phyloP scores from a whole-genome alignment of 1,284 basidiomycete genomes.

The Microbotryum saponariae region DNA sequence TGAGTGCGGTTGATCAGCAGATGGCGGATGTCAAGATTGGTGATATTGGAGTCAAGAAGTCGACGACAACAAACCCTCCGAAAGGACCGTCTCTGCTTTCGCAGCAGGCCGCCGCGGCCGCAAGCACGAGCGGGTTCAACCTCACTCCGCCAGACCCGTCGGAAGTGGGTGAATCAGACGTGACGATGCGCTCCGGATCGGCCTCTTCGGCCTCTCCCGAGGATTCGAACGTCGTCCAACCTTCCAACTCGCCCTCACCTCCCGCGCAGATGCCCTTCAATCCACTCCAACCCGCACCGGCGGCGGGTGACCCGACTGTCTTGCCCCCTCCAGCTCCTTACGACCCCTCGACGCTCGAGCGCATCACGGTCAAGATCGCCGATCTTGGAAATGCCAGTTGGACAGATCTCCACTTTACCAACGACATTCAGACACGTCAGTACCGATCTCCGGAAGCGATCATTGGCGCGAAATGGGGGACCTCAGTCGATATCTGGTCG shows the following conservation, averaged over 20 bases:
- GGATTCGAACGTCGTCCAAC: constrained; percentile 5
- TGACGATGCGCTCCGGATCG: constrained; percentile 27
- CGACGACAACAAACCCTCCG: constrained; percentile 42
- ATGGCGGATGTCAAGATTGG: constrained; percentile 61
- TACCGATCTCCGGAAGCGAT: constrained; percentile 98
- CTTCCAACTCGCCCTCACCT: constrained; percentile 32
- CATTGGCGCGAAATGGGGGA: constrained; percentile 89
- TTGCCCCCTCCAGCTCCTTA: constrained; percentile 48
- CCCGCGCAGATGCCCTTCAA: constrained; percentile 29
- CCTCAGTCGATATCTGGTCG: constrained; percentile 93
- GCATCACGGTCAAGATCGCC: constrained; percentile 97
- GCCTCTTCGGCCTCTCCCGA: constrained; percentile 12
- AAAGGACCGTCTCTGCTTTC: constrained; percentile 71
- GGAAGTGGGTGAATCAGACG: constrained; percentile 20
- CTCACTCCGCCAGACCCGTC: background rate
- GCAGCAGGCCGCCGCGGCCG: constrained; percentile 49
- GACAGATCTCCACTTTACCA: constrained; percentile 87
- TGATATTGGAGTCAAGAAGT: constrained; percentile 52
- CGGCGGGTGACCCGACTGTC: constrained; percentile 50
- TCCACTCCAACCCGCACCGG: constrained; percentile 42
- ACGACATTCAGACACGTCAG: constrained; percentile 94
- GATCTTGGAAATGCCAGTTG: constrained; percentile 63
- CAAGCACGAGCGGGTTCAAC: constrained; percentile 1
- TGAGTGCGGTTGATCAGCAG: constrained; percentile 46
- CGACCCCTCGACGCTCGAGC: constrained; percentile 57